Base-by-base conservation (phyloP, 257 asterid species). In the Jacaranda mimosifolia region DNA sequence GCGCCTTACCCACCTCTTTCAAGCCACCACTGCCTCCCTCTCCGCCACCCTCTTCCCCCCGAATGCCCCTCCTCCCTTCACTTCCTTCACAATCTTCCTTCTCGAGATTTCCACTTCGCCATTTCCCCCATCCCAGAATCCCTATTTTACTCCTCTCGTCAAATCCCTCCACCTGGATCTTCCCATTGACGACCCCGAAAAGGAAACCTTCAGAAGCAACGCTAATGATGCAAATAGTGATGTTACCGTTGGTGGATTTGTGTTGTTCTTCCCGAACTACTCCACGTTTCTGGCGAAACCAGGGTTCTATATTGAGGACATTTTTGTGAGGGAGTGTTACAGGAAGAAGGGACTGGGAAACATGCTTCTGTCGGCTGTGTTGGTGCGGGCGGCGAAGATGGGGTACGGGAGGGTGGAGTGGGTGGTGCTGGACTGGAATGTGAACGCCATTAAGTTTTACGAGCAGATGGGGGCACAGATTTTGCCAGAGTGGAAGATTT, bases 341-440 rank as follows among this genome's bases (percentile, higher is more conserved):
- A 73, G 99, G 87, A 90, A 92, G 88, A 93, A 90, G 39, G 97
- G 99, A 45, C 60, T 95, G 14, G 99, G 98, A 17, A 87, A 75
- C 74, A 72, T 84, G 85, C 86, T 93, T 48, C 73, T 93, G 75
- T 76, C 96, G 0, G 92, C 96, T 5, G 98, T 95, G 81, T 98
- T 96, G 3, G 82, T 82, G 11, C 98, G 91, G 85, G 99, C 98
- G 43, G 92, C 98, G 45, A 91, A 86, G 85, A 89, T 93, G 96
- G 97, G 97, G 53, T 89, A 87, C 36, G 97, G 94, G 17, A 86
- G 96, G 48, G 97, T 94, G 82, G 98, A 94, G 72, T 92, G 98
- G 99, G 98, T 90, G 80, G 98, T 91, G 58, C 87, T 91, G 35
- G 97, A 93, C 69, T 90, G 98, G 97, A 94, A 94, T 45, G 82